Conservation (phyloP, 1,284 basidiomycete genomes). For the Ceratobasidium sp. region DNA sequence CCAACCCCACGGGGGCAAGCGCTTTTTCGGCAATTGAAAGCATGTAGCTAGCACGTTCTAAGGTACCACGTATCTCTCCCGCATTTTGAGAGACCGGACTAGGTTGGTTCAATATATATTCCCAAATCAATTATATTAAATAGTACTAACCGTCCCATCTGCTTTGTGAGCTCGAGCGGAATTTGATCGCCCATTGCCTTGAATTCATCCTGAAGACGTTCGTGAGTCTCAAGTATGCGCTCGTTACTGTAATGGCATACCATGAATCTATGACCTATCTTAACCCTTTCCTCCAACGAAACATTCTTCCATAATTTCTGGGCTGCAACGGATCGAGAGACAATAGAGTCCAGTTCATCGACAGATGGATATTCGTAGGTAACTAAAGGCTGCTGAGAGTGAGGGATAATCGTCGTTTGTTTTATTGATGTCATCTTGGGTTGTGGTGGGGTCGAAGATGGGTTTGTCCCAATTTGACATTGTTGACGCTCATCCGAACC, state of each 20-base stretch:
- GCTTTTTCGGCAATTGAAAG: slow-evolving; percentile 83
- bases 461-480: slow-evolving; percentile 3
- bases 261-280: slow-evolving; percentile 81
- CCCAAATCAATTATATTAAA: neutral
- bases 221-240: neutral
- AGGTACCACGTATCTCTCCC: slow-evolving; percentile 85
- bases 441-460: slow-evolving; percentile 20
- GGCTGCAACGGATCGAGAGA: slow-evolving; percentile 71
- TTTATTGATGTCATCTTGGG: slow-evolving; percentile 19
- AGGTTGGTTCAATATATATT: neutral
- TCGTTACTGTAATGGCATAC: slow-evolving; percentile 58
- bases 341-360: slow-evolving; percentile 70
- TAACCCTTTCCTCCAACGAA: slow-evolving; percentile 77
- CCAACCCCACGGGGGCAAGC: slow-evolving; percentile 81
- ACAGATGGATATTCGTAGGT: slow-evolving; percentile 70
- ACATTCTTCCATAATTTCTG: slow-evolving; percentile 81
- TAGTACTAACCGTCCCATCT: slow-evolving; percentile 79
- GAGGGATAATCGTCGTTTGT: slow-evolving; percentile 81
- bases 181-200: slow-evolving; percentile 76
- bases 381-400: slow-evolving; percentile 72
- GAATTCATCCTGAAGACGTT: slow-evolving; percentile 74
- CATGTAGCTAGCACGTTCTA: slow-evolving; percentile 87
- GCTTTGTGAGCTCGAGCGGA: slow-evolving; percentile 78
- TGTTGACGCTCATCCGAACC: neutral
- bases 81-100: slow-evolving; percentile 83